phyloP scores from a whole-genome alignment of 1,139 yeast genomes.

The Nakaseomyces bracarensis region DNA sequence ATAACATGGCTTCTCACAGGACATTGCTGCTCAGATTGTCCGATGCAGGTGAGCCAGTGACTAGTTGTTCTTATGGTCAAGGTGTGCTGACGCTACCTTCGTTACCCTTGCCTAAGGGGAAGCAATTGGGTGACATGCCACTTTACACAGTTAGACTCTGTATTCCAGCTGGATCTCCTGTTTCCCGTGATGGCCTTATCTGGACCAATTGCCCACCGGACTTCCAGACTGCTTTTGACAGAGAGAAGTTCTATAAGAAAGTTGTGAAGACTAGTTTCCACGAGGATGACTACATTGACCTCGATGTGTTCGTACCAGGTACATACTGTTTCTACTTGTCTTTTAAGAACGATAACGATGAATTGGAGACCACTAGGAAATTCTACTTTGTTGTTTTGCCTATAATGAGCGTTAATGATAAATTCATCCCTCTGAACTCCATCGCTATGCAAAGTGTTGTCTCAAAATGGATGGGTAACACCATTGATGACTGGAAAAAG shows the following conservation, averaged over 20 bases:
- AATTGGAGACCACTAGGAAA: constrained; percentile 42
- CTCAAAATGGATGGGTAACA: constrained; percentile 81
- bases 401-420: constrained; percentile 48
- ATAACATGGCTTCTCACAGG: constrained; percentile 12
- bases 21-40: constrained; percentile 44
- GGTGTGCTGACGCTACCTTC: constrained; percentile 66
- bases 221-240: constrained; percentile 40
- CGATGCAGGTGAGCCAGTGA: constrained; percentile 50
- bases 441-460: constrained; percentile 78
- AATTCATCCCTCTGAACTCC: constrained; percentile 65
- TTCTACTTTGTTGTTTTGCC: constrained; percentile 81
- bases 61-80: constrained; percentile 34
- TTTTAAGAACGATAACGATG: constrained; percentile 35
- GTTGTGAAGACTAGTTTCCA: constrained; percentile 45
- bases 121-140: constrained; percentile 36
- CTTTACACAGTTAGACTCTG: constrained; percentile 52
- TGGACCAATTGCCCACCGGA: constrained; percentile 66
- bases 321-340: constrained; percentile 62
- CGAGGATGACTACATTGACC: constrained; percentile 50
- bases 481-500: constrained; percentile 51
- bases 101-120: constrained; percentile 38
- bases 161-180: constrained; percentile 65
- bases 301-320: constrained; percentile 68
- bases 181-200: constrained; percentile 61
- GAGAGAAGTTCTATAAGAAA: constrained; percentile 47